Evolutionary conservation across 176 grass and related monocot genomes (phyloP), one percentile per base, ranked within the genome.

Genomic region (Carex cristatella): DNA sequence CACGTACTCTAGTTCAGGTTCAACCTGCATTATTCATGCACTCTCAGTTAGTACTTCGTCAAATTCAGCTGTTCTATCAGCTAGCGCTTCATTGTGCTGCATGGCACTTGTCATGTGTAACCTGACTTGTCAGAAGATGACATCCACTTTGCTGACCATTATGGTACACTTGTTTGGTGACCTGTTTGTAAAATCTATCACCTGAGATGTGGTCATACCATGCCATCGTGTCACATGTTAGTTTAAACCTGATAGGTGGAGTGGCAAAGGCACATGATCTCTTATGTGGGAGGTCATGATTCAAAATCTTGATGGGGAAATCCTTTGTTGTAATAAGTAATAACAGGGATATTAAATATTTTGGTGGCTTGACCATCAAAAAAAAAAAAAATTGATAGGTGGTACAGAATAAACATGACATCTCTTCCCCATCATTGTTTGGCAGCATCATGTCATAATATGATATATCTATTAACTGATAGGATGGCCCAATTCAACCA

Each of bases 1-100:
- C 23, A 37, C 30, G 37, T 67, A 31, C 61, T 54, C 49, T 83
- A 53, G 81, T 67, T 83, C 63, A 83, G 81, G 44, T 83, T 83
- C 46, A 83, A 69, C 32, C 81, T 83, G 61, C 81, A 83, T 67
- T 67, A 83, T 83, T 67, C 15, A 18, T 49, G 33, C 51, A 54
- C 31, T 81, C 16, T 81, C 56, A 81, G 14, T 67, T 65, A 82
- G 13, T 71, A 71, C 65, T 71, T 71, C 10, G 68, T 46, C 37
- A 46, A 71, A 71, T 42, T 42, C 16, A 44, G 7, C 37, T 16
- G 3, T 71, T 71, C 37, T 71, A 7, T 44, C 37, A 19, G 68
- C 16, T 44, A 70, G 15, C n/a, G n/a, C 5, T 44, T 70, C 16
- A 70, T 70, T 70, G 68, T 70, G 68, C 37, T 44, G 37, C 68